Base-by-base conservation (phyloP, 2,329 filamentous ascomycete species). In the Calonectria ilicicola region DNA sequence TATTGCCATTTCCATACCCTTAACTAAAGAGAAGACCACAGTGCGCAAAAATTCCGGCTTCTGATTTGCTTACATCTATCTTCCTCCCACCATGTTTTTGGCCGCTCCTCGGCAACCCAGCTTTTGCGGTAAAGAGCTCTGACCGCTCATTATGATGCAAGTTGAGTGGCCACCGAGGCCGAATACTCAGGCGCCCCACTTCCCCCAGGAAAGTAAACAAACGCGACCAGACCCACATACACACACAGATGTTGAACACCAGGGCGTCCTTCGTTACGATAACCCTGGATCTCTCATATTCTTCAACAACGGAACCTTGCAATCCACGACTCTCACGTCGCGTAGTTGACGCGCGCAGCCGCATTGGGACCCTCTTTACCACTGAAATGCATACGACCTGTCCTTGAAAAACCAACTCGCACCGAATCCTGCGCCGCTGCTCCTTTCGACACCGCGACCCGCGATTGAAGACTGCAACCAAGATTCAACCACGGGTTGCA, bases 171-270 rank as follows among this genome's bases (percentile, higher is more conserved):
- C 65, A 70, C 42, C 64, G 56, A 70, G 46, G 46, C 75, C 63
- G 40, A 62, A 60, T 67, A 73, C 63, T 72, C 70, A 78, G 42
- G 47, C 73, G 73, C 67, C 67, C 73, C 71, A 69, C 73, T 68
- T 32, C 26, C 46, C 66, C 63, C 63, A 17, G 58, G 75, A 77
- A 80, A 78, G 81, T 83, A 83, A 83, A 83, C 81, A 83, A 82
- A 82, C 81, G 80, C 80, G 80, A 62, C 70, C 62, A 51, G 78
- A 72, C 70, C 74, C 76, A 74, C 77, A 69, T 67, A 44, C 56
- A 70, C 67, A 44, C 67, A n/a, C 47, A 67, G 27, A 68, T 74
- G 62, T 63, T 72, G 42, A 53, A 64, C 65, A 65, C 17, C 51
- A 64, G 56, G 53, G 66, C 51, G 60, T 72, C 72, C 64, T 42